A percentile compares a stretch with the other conserved stretches of the same genome.
phyloP scores from a whole-genome alignment of 2,329 filamentous ascomycete genomes.

The Cytospora paraplurivora region DNA sequence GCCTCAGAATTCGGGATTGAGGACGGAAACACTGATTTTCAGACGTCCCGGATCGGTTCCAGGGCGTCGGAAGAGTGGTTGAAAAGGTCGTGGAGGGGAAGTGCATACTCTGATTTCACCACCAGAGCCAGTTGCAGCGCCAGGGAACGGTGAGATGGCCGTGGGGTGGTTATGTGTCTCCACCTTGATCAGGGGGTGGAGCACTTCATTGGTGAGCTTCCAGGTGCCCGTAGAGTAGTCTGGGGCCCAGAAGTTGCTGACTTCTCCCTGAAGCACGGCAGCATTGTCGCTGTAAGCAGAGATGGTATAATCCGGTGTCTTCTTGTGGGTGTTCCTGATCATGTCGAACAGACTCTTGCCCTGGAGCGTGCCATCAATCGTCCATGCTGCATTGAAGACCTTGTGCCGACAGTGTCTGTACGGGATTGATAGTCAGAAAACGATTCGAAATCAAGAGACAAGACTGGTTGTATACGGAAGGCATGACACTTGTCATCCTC shows the following conservation, averaged over 20 bases:
- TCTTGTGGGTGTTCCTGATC: slow-evolving; percentile 94
- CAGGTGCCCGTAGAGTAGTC: slow-evolving; percentile 84
- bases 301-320: slow-evolving; percentile 78
- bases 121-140: slow-evolving; percentile 91
- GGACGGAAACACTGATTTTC: slow-evolving; percentile 24
- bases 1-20: background rate
- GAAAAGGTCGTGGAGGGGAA: background rate
- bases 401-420: slow-evolving; percentile 52
- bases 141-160: slow-evolving; percentile 88
- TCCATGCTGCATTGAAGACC: slow-evolving; percentile 97
- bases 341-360: slow-evolving; percentile 85
- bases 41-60: background rate
- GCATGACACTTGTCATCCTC: slow-evolving; percentile 25
- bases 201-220: slow-evolving; percentile 81
- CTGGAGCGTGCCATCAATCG: slow-evolving; percentile 83
- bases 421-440: slow-evolving; percentile 66
- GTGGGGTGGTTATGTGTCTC: slow-evolving; percentile 99
- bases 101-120: slow-evolving; percentile 75
- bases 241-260: slow-evolving; percentile 81
- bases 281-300: slow-evolving; percentile 98
- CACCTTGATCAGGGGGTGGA: slow-evolving; percentile 90
- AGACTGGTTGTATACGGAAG: slow-evolving; percentile 5
- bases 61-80: background rate
- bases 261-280: slow-evolving; percentile 78
- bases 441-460: slow-evolving; percentile 75